These are phyloP conservation scores for Ceratocystis eucalypticola DNA, from an alignment of 2,329 filamentous ascomycete genomes.

Conservation along the genomic window DNA sequence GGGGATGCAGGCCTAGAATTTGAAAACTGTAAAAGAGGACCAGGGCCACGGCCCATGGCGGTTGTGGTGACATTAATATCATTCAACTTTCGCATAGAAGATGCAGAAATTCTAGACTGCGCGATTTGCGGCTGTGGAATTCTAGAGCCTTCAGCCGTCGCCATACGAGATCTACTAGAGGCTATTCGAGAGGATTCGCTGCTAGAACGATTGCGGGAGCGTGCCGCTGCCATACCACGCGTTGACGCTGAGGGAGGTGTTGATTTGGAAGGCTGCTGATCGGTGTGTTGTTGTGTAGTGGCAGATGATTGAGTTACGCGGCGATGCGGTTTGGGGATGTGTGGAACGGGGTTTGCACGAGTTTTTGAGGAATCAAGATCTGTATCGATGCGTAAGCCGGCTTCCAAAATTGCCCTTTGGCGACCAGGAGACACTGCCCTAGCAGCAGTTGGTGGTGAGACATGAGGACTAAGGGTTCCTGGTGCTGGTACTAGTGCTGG, in stretches of 20 bases:
- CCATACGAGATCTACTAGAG: constrained; percentile 16
- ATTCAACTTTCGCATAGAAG: constrained; percentile 33
- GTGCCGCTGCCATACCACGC: constrained; percentile 7
- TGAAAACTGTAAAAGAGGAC: constrained; percentile 6
- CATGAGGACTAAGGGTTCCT: constrained; percentile 4
- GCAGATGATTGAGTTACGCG: not conserved
- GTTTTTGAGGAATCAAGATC: constrained; percentile 5
- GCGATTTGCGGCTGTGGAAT: constrained; percentile 4
- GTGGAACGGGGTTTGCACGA: not conserved
- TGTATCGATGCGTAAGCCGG: constrained; percentile 44
- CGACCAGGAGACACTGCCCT: constrained; percentile 27
- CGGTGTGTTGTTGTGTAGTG: constrained; percentile 38
- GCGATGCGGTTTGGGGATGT: not conserved
- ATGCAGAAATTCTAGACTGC: constrained; percentile 26
- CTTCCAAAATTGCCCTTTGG: constrained; percentile 55
- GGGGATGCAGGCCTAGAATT: constrained; percentile 2
- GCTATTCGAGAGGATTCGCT: constrained; percentile 17
- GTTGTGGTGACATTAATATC: not conserved
- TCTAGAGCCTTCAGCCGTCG: constrained; percentile 6
- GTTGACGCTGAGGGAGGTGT: constrained; percentile 6
- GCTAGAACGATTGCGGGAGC: constrained; percentile 12
- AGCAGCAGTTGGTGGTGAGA: not conserved
- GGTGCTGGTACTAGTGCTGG: not conserved
- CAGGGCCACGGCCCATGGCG: constrained; percentile 3
- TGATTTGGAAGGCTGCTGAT: constrained; percentile 24